Evolutionary conservation across 768 basidiomycete species (phyloP), one percentile per base, ranked within the genome.

Genomic region (Lentinula guzmanii): DNA sequence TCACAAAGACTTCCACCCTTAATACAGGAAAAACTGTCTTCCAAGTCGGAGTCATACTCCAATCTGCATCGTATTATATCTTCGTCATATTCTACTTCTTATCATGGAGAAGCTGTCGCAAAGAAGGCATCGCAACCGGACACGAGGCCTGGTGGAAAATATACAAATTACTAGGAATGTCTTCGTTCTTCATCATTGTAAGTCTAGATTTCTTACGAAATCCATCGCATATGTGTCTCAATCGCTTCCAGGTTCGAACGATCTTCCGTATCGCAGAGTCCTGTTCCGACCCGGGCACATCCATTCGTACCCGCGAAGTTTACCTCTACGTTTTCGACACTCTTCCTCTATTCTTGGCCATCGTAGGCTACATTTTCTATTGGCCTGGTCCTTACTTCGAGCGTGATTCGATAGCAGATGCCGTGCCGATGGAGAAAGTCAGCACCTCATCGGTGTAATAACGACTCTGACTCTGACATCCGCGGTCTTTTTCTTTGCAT

Each of bases 281-380:
- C 21, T 3, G 74, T 68, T 60, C 61, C 73, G 68, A 66, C 70
- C 68, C 15, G 8, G 59, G 35, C 8, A 53, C 52, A 6, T 8
- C 16, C 33, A 58, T 48, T n/a, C 24, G 52, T 58, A n/a, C 35
- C 39, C n/a, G 34, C 50, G 34, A 28, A 21, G 72, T 51, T 3
- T 72, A 70, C 52, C 71, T 73, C 52, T 72, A 72, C 18, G 60
- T 65, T 3, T 66, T 74, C 37, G 71, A 74, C 55, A 61, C 68
- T 1, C 58, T 74, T 7, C 70, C 74, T 1, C 51, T 74, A 1
- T 50, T 74, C 1, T 42, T 71, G 16, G 72, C 69, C 3, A 69
- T 70, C 33, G 54, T 33, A 31, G 24, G 65, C 5, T 71, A 72
- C 13, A 62, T 66, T 4, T 3, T 67, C 4, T 69, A 50, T 35